These are phyloP conservation scores for Capronia americana DNA, from an alignment of 2,329 filamentous ascomycete genomes.

Conservation along the genomic window DNA sequence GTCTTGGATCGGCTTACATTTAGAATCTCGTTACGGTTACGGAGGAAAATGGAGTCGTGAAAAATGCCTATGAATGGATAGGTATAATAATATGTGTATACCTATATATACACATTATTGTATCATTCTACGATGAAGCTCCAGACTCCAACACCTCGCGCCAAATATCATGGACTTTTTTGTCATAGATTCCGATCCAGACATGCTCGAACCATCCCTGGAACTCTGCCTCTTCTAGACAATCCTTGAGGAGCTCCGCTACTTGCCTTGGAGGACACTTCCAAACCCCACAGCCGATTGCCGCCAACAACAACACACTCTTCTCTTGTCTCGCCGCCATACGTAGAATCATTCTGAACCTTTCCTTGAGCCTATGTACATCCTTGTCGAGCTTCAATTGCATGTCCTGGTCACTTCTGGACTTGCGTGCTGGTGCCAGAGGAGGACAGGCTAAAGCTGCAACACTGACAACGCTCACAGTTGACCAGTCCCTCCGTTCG, in stretches of 20 bases:
- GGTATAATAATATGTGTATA: too few species aligned
- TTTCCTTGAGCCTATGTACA: conserved; percentile 16
- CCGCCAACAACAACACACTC: conserved; percentile 22
- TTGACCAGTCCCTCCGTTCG: conserved; percentile 14
- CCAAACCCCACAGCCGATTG: conserved; percentile 26
- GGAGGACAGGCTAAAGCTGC: conserved; percentile 21
- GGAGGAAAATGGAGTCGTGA: too few species aligned
- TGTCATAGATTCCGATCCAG: conserved; percentile 23
- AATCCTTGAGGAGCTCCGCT: conserved; percentile 21
- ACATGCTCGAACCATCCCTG: conserved; percentile 23
- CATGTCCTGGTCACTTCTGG: conserved; percentile 8
- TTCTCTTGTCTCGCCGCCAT: conserved; percentile 19
- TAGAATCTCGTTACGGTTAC: too few species aligned
- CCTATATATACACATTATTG: too few species aligned
- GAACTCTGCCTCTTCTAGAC: conserved; percentile 19
- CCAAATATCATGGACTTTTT: conserved; percentile 16
- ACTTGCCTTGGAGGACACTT: conserved; percentile 22
- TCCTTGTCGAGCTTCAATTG: conserved; percentile 18
- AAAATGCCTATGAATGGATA: too few species aligned
- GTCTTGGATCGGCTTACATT: too few species aligned
- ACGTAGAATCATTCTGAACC: conserved; percentile 18
- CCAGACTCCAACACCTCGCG: conserved; percentile 4
- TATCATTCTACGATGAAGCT: too few species aligned
- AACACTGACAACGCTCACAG: conserved; percentile 16
- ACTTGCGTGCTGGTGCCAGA: conserved; percentile 1